Evolutionary conservation across 805 yeast genomes (phyloP), one percentile per base, ranked within the genome.

Genomic region (Kodamaea lidongshanica): DNA sequence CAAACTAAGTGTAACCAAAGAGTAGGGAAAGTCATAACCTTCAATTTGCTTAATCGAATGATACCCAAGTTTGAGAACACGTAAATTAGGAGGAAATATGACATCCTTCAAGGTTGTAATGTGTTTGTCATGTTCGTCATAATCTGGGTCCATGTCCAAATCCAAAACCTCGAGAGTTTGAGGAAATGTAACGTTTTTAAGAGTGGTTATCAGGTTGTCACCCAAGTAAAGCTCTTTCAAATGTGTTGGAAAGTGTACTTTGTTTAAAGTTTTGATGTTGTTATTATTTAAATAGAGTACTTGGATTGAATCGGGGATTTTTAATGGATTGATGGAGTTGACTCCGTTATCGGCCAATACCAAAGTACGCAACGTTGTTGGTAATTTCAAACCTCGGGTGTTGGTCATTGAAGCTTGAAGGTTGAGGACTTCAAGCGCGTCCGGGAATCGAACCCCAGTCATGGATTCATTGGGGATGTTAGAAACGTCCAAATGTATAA

Each of bases 381-480:
- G 68, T 18, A 65, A 40, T 36, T 63, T 65, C 18, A 65, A 45
- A 0, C 70, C 70, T 28, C 70, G 41, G 2, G 68, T 63, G 36
- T 52, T 62, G 5, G 68, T 61, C 69, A 64, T 65, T 3, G 67
- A 59, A 30, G 58, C 59, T 39, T 63, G 69, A 8, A 65, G 41
- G 35, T 65, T 65, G 28, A 65, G 51, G 2, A 47, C 49, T 13
- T 43, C 42, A 17, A 58, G 41, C 46, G 44, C 50, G 31, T 65
- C 70, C 1, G 70, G 70, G 30, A 65, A 62, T 35, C 60, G 64
- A n/a, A 65, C 53, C 1, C 70, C 67, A 0, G 68, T 57, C 70
- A 65, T 64, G 7, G 65, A 54, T 38, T 65, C 70, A 38, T 63
- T 65, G 3, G 70, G 70, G 6, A 64, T 54, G 32, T 61, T 59